Percentiles rank a stretch among this genome's conserved stretches.
phyloP scores from a whole-genome alignment of 805 yeast genomes.

The Schizosaccharomyces japonicus region DNA sequence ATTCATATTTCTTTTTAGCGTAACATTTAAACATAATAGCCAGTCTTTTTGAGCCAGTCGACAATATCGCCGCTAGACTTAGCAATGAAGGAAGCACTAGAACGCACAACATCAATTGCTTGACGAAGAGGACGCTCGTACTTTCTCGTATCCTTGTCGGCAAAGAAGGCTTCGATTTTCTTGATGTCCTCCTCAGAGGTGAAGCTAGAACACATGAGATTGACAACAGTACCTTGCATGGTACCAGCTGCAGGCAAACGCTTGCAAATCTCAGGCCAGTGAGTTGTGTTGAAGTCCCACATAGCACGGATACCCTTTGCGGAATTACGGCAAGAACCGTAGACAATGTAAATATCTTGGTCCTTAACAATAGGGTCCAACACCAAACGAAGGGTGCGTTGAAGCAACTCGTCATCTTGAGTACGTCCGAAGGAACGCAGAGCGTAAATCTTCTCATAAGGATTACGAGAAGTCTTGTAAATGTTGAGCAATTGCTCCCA shows the following conservation, averaged over 20 bases:
- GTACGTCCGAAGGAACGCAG: conserved; percentile 46
- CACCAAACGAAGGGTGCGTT: conserved; percentile 32
- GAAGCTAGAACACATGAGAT: conserved; percentile 35
- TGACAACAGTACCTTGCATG: conserved; percentile 56
- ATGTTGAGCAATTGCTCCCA: conserved; percentile 39
- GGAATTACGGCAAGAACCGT: conserved; percentile 45
- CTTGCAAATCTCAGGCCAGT: conserved; percentile 49
- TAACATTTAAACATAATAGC: not conserved
- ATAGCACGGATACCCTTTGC: conserved; percentile 40
- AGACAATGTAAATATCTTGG: conserved; percentile 57
- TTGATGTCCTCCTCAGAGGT: conserved; percentile 24
- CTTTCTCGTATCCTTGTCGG: conserved; percentile 25
- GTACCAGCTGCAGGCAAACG: conserved; percentile 60
- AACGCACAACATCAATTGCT: conserved; percentile 30
- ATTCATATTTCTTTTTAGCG: not conserved
- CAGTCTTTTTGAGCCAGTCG: conserved; percentile 12
- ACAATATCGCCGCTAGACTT: conserved; percentile 15
- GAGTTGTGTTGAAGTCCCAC: conserved; percentile 44
- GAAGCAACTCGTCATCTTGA: conserved; percentile 26
- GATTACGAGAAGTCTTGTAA: conserved; percentile 34
- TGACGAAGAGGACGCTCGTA: conserved; percentile 37
- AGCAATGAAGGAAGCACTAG: conserved; percentile 28
- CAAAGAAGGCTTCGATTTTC: conserved; percentile 25
- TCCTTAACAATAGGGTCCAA: conserved; percentile 32
- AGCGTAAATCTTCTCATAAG: conserved; percentile 48